These are phyloP conservation scores for Mitragyna speciosa DNA, from an alignment of 257 asterid species.

Conservation along the genomic window DNA sequence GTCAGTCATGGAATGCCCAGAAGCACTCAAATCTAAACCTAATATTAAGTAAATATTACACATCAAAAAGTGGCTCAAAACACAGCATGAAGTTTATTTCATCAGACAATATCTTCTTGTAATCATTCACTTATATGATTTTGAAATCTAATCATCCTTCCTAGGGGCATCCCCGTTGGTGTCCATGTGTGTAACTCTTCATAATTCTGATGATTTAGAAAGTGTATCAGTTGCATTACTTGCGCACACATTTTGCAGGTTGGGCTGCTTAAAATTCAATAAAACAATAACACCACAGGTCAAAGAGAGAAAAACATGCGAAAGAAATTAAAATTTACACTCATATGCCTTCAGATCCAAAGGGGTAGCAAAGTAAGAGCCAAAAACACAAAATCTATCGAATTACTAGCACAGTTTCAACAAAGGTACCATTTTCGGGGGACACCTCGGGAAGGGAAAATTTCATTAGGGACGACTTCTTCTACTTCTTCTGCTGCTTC, in stretches of 20 bases:
- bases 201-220: not conserved
- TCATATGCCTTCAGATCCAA: not conserved
- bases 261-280: not conserved
- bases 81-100: not conserved
- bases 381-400: not conserved
- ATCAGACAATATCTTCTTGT: not conserved
- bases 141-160: not conserved
- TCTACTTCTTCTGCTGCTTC: constrained; percentile 45
- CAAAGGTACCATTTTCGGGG: constrained; percentile 65
- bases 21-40: not conserved
- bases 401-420: not conserved
- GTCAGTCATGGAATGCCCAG: not conserved
- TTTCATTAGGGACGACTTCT: constrained; percentile 48
- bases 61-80: not conserved
- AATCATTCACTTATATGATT: not conserved
- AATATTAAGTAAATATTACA: not conserved
- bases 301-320: not conserved
- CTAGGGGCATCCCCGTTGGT: not conserved
- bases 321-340: not conserved
- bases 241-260: not conserved
- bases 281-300: not conserved
- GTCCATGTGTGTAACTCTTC: too few relatives aligned
- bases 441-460: constrained; percentile 45
- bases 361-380: not conserved
- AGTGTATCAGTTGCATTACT: not conserved